These are phyloP conservation scores for Capronia epimyces DNA, from an alignment of 2,329 filamentous ascomycete genomes.

Conservation along the genomic window DNA sequence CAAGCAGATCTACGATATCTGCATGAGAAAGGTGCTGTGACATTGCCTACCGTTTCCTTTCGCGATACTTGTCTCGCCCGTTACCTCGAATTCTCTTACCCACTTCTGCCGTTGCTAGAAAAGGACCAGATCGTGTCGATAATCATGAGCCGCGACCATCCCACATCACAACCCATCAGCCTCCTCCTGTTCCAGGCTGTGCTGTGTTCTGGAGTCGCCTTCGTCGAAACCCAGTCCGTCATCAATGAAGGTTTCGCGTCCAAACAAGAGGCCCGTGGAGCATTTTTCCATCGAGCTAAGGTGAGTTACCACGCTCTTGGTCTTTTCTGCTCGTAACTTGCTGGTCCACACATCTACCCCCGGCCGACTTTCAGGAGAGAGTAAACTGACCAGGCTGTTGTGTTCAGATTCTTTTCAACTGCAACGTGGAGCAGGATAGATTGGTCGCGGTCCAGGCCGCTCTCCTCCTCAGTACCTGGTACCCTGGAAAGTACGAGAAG, in stretches of 20 bases:
- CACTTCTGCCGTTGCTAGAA: constrained; percentile 4
- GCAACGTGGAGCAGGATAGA: constrained; percentile 2
- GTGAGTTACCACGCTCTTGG: constrained; percentile 3
- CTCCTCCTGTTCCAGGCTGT: constrained; percentile 5
- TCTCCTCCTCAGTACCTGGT: constrained; percentile 1
- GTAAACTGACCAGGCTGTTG: too few species aligned
- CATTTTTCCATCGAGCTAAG: constrained; percentile 6
- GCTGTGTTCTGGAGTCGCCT: constrained; percentile 1
- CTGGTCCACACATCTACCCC: too few species aligned
- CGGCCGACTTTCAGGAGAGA: too few species aligned
- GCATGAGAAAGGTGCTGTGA: constrained; percentile 63
- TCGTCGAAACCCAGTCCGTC: constrained; percentile 3
- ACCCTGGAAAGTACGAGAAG: not conserved
- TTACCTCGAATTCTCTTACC: constrained; percentile 3
- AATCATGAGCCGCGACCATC: too few species aligned
- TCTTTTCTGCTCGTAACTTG: too few species aligned
- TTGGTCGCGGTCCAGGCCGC: not conserved
- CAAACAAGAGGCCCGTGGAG: not conserved
- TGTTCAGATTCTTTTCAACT: constrained; percentile 6
- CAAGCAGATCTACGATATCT: constrained; percentile 78
- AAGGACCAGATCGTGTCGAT: constrained; percentile 1
- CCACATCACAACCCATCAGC: constrained; percentile 2
- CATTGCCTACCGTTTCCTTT: constrained; percentile 62
- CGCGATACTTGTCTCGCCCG: constrained; percentile 54
- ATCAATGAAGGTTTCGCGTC: not conserved